A percentile compares a stretch with the other conserved stretches of the same genome.
These are phyloP conservation scores for Leishmania tarentolae DNA, from an alignment of 208 protist genomes.

Conservation along the genomic window DNA sequence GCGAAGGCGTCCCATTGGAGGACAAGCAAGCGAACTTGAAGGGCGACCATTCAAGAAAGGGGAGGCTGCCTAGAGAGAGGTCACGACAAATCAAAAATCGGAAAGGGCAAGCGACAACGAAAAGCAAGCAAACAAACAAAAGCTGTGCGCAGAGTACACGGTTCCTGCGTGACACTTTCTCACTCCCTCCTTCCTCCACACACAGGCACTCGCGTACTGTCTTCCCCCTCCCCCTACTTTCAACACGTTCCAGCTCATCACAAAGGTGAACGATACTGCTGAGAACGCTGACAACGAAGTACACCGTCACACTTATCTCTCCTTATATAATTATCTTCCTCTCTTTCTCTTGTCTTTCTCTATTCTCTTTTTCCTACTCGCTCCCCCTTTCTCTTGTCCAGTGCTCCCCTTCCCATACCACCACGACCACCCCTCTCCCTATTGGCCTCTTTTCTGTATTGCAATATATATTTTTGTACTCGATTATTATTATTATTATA, in stretches of 20 bases:
- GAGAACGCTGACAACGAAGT: background rate
- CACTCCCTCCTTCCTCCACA: background rate
- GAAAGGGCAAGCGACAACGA: background rate
- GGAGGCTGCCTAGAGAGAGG: background rate
- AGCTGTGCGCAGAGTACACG: background rate
- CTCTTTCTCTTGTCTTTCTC: background rate
- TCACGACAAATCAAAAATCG: background rate
- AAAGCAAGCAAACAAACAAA: no score
- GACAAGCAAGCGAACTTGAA: background rate
- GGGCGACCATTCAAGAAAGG: background rate
- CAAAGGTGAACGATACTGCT: background rate
- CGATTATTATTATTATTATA: no score
- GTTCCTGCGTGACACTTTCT: background rate
- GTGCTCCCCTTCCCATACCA: no score
- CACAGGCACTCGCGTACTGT: background rate
- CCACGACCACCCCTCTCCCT: background rate
- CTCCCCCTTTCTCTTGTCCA: background rate
- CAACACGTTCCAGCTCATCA: background rate
- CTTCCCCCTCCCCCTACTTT: background rate
- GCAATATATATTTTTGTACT: no score
- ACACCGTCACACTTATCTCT: background rate
- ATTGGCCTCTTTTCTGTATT: background rate
- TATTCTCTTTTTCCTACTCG: constrained; percentile 5
- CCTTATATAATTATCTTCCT: background rate
- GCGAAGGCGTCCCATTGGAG: background rate